Conservation (phyloP, 164 flowering plant species). For the Berberis vulgaris region DNA sequence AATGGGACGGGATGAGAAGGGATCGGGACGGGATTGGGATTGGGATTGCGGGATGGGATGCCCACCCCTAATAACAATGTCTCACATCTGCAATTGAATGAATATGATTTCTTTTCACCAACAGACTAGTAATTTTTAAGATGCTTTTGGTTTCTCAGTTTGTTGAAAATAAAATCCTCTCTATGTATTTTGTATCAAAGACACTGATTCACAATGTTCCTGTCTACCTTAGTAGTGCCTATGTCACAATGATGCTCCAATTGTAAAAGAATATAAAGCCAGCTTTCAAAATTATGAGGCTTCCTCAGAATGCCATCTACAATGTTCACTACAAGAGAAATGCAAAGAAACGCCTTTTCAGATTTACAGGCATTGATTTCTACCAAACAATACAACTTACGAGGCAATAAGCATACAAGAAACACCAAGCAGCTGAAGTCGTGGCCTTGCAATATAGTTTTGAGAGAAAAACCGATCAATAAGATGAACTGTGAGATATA, state of each 20-base stretch:
- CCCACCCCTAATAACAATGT: too few species aligned
- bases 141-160: too few species aligned
- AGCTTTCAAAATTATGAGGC: not conserved
- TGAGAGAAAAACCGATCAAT: slow-evolving; percentile 75
- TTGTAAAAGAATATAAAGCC: too few species aligned
- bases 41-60: too few species aligned
- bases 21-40: too few species aligned
- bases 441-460: slow-evolving; percentile 64
- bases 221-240: not conserved
- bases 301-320: not conserved
- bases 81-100: not conserved
- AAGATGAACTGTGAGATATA: slow-evolving; percentile 75
- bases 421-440: slow-evolving; percentile 86
- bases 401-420: slow-evolving; percentile 98
- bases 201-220: not conserved
- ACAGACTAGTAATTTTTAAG: too few species aligned
- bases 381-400: slow-evolving; percentile 37
- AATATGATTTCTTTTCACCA: too few species aligned
- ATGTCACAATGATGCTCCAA: not conserved
- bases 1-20: too few species aligned
- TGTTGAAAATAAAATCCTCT: not conserved
- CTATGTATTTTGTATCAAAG: not conserved
- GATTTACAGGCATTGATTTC: not conserved
- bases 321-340: not conserved
- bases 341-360: not conserved